Base-by-base conservation (phyloP, 768 basidiomycete genomes). In the Mycena galericulata region DNA sequence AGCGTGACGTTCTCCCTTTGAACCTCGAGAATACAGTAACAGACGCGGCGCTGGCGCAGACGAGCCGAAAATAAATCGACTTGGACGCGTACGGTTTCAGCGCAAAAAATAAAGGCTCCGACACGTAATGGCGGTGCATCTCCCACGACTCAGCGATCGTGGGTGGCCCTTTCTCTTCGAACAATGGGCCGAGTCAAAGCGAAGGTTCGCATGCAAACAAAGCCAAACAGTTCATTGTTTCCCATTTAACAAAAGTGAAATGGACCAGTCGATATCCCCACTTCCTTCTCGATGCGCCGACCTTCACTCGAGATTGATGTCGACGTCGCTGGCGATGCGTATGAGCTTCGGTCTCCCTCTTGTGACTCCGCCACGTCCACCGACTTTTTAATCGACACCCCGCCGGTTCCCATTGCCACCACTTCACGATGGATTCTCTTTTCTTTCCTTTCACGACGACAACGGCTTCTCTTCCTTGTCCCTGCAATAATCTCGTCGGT, bases 401-500 rank as follows among this genome's bases (percentile, higher is more conserved):
- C 65, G 27, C 10, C 20, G 18, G 80, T 83, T 11, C 70, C 79
- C 65, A 85, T 88, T 0, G 82, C 85, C 0, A 77, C 89, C 68
- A 75, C 80, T 40, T 79, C 88, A 32, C 43, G 62, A 27, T 71
- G 66, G 66, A 66, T 53, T 2, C 87, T 95, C 49, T 95, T 93
- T 76, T 89, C 90, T 15, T 85, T 91, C 71, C 83, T 91, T 68
- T 82, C 89, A 0, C 79, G 81, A 22, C 84, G 85, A 34, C 89
- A 94, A 71, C 79, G 86, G 61, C 77, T 90, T 49, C 62, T 85
- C 14, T 81, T 91, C 68, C 82, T 94, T 62, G 59, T 90, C 27
- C 95, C 95, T 3, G 93, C 91, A 7, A 70, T 90, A 65, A 24
- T 86, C 50, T 84, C 88, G 27, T 91, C 94, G n/a, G 57, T 91